Evolutionary conservation across 306 rosid genomes (phyloP).

Genomic region (Arachis hypogaea): DNA sequence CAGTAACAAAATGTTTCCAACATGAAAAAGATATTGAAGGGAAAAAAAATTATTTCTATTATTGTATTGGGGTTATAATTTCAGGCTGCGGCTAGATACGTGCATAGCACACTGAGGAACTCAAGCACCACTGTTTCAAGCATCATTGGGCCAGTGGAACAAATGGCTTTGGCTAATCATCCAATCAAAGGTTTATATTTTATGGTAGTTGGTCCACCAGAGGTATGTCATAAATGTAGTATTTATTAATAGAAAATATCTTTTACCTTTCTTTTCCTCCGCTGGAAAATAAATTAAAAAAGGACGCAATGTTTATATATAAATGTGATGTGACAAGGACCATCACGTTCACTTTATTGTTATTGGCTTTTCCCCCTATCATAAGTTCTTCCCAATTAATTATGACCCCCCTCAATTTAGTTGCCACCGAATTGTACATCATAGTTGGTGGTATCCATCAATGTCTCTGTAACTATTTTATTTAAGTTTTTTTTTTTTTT

Average conservation of each 20-base stretch:
- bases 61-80: background rate
- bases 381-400: background rate
- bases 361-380: background rate
- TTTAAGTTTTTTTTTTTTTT: background rate
- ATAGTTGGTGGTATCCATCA: slow-evolving; percentile 23
- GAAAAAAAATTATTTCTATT: too few relatives aligned
- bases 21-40: too few relatives aligned
- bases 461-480: background rate
- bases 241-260: background rate
- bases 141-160: slow-evolving; percentile 58
- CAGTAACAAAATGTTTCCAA: too few relatives aligned
- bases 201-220: slow-evolving; percentile 50
- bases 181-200: slow-evolving; percentile 54
- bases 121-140: slow-evolving; percentile 55
- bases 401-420: background rate
- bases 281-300: background rate
- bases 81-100: slow-evolving; percentile 52
- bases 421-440: background rate
- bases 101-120: slow-evolving; percentile 42
- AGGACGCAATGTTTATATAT: background rate
- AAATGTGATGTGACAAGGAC: too few relatives aligned
- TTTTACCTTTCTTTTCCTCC: background rate
- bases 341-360: background rate
- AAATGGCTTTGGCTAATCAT: slow-evolving; percentile 51
- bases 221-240: slow-evolving; percentile 38